Evolutionary conservation across 2,329 filamentous ascomycete genomes (phyloP).

Genomic region (Monosporascus sp.): DNA sequence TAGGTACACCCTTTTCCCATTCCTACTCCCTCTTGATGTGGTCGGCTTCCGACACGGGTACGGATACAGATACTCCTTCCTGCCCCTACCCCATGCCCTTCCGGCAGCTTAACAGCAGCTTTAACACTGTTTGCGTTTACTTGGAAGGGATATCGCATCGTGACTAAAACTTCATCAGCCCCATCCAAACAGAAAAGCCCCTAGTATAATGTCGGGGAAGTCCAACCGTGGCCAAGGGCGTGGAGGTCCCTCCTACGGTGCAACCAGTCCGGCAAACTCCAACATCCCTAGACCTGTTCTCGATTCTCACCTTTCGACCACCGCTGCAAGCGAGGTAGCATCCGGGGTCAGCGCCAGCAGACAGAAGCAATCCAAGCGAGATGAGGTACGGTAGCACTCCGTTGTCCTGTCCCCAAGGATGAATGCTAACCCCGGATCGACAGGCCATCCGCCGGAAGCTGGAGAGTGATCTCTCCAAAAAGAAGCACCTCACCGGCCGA

Average conservation of each 20-base stretch:
- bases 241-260: conserved; percentile 47
- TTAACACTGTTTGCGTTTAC: neutral
- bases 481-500: conserved; percentile 75
- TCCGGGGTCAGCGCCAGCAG: conserved; percentile 80
- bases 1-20: neutral
- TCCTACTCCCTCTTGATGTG: too few relatives aligned
- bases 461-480: conserved; percentile 96
- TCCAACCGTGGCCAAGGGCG: conserved; percentile 58
- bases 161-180: conserved; percentile 6
- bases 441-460: conserved; percentile 96
- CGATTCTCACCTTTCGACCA: conserved; percentile 44
- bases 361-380: conserved; percentile 93
- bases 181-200: conserved; percentile 39
- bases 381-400: conserved; percentile 69
- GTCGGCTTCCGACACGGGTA: too few relatives aligned
- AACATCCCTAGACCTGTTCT: conserved; percentile 68
- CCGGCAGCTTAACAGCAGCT: neutral
- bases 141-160: neutral
- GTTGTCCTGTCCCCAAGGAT: conserved; percentile 7
- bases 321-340: conserved; percentile 55
- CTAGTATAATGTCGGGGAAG: conserved; percentile 63
- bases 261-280: conserved; percentile 57
- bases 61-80: too few relatives aligned
- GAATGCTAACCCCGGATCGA: conserved; percentile 27
- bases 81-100: too few relatives aligned